Evolutionary conservation across 306 rosid genomes (phyloP).

Genomic region (Rosa multiflora): DNA sequence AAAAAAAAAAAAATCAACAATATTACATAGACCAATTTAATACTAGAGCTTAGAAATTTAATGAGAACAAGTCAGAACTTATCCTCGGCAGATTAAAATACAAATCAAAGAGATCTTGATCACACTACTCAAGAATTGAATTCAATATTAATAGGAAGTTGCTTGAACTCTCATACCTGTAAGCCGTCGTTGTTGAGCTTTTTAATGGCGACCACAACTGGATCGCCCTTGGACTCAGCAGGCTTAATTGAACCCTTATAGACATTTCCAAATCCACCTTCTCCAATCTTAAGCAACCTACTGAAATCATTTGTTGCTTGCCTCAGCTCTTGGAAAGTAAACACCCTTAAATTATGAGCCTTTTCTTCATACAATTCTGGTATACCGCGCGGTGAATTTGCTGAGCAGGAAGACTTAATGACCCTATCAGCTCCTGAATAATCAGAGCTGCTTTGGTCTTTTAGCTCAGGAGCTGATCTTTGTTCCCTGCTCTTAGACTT

Average conservation of each 20-base stretch:
- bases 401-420: constrained; percentile 51
- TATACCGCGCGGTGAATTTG: constrained; percentile 59
- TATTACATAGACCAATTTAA: background rate
- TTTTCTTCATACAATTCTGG: constrained; percentile 76
- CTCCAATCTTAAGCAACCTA: constrained; percentile 71
- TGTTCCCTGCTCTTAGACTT: constrained; percentile 45
- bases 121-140: constrained; percentile 14
- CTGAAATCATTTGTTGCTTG: constrained; percentile 62
- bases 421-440: constrained; percentile 44
- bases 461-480: constrained; percentile 71
- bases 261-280: constrained; percentile 94
- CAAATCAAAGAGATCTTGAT: background rate
- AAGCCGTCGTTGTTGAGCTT: constrained; percentile 65
- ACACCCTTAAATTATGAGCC: constrained; percentile 68
- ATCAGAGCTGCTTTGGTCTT: constrained; percentile 38
- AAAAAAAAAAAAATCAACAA: too few relatives aligned
- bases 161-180: constrained; percentile 54
- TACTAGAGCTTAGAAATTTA: background rate
- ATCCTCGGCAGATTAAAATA: background rate
- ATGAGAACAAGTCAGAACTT: constrained; percentile 1
- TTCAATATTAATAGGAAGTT: constrained; percentile 8
- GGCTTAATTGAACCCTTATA: constrained; percentile 72
- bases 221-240: constrained; percentile 48
- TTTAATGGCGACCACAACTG: constrained; percentile 68
- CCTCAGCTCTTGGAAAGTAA: constrained; percentile 59